Base-by-base conservation (phyloP, 306 rosid genomes). In the Quercus agrifolia region DNA sequence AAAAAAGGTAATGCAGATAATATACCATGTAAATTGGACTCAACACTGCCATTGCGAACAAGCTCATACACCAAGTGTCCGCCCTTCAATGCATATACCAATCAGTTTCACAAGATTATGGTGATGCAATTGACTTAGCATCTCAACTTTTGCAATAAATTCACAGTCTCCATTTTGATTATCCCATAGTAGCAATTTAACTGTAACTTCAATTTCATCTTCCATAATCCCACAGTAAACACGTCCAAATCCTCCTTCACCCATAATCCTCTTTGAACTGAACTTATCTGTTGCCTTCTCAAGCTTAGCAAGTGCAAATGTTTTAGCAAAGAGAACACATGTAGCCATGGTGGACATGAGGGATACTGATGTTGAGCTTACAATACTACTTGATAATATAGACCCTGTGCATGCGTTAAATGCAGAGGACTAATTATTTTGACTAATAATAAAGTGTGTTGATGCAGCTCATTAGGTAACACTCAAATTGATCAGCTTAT, bases 241-340 rank as follows among this genome's bases (percentile, higher is more conserved):
- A 52, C 97, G 88, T 44, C 99, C 99, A 87, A 92, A 94, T 81
- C 99, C 99, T 71, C 99, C 97, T 88, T 92, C 97, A 54, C 97
- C 99, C 82, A 94, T 75, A 73, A 92, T 49, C 82, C 92, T 88
- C 82, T 88, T 87, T 74, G 97, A 88, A 82, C 90, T 90, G 81
- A 94, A 94, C 64, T 77, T 86, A 72, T 89, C 85, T 30, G 97
- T 94, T 78, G 99, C 97, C 79, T 90, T 92, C 90, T 88, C 93
- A 80, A 94, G 85, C 87, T 92, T 97, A 5, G 97, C 80, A 82
- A 89, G 88, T 27, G 91, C 68, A 85, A 94, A 92, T 55, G 89
- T 88, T 90, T 88, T 92, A 51, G 93, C 92, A 62, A 93, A 92
- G 83, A 80, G 91, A 82, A 90, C 80, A 78, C 90, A 85, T 70